Conservation (phyloP, 202 grass and related monocot species). For the Elaeis oleifera region DNA sequence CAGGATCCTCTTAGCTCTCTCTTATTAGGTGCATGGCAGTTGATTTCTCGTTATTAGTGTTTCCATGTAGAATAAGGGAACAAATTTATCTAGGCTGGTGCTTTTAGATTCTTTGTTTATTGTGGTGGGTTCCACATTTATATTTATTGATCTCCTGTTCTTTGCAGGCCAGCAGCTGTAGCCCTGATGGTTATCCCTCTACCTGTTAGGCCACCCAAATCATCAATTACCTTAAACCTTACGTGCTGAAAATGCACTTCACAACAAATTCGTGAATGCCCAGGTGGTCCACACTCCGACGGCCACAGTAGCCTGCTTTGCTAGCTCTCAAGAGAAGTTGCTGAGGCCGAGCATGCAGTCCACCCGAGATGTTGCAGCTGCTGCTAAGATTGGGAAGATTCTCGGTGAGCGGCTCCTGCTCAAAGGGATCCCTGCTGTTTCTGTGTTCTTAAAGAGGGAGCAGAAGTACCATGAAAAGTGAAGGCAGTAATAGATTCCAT, state of each 20-base stretch:
- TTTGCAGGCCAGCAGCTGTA: neutral
- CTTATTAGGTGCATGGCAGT: no score
- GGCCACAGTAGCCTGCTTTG: conserved; percentile 40
- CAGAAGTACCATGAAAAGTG: conserved; percentile 84
- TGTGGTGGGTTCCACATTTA: neutral
- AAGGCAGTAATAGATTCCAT: conserved; percentile 65
- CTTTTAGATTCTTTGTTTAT: no score
- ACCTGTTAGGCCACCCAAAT: conserved; percentile 41
- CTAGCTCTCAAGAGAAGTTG: conserved; percentile 71
- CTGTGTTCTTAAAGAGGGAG: conserved; percentile 55
- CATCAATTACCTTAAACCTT: conserved; percentile 51
- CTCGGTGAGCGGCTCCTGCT: conserved; percentile 65
- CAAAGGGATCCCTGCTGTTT: conserved; percentile 61
- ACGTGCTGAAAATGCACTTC: conserved; percentile 75
- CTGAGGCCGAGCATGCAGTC: conserved; percentile 50
- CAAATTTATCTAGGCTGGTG: no score
- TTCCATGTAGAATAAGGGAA: no score
- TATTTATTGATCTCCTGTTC: neutral
- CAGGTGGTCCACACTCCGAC: conserved; percentile 72
- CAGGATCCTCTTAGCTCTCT: no score
- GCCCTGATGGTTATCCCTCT: conserved; percentile 59
- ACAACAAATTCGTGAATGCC: conserved; percentile 49
- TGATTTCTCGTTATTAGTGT: no score
- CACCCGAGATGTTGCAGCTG: conserved; percentile 56
- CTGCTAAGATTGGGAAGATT: conserved; percentile 63